A percentile compares a stretch with the other conserved stretches of the same genome.
Conservation (phyloP, 345 rosid genomes). For the Mercurialis annua region DNA sequence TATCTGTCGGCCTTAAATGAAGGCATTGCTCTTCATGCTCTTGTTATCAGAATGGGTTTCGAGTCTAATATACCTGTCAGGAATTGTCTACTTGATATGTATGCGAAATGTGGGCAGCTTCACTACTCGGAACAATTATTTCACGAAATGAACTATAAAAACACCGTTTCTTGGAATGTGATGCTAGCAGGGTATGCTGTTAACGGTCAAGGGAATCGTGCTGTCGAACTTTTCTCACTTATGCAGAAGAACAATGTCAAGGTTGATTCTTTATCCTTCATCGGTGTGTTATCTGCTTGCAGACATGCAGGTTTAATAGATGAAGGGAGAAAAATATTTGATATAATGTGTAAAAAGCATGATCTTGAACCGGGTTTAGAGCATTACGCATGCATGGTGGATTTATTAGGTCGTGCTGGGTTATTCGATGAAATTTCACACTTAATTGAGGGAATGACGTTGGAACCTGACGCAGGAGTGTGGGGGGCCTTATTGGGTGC, state of each 20-base stretch:
- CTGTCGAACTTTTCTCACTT: slow-evolving; percentile 44
- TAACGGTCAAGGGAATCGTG: slow-evolving; percentile 49
- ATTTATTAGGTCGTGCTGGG: slow-evolving; percentile 60
- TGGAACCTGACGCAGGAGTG: slow-evolving; percentile 52
- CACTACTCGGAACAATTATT: slow-evolving; percentile 38
- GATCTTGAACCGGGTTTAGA: slow-evolving; percentile 34
- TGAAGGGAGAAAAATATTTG: slow-evolving; percentile 47
- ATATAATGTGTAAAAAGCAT: slow-evolving; percentile 39
- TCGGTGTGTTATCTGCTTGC: slow-evolving; percentile 58
- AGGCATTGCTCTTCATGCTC: slow-evolving; percentile 54
- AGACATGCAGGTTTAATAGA: slow-evolving; percentile 57
- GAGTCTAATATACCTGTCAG: slow-evolving; percentile 30
- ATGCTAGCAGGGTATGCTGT: slow-evolving; percentile 54
- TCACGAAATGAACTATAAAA: slow-evolving; percentile 42
- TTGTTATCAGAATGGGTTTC: slow-evolving; percentile 40
- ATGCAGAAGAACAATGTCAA: slow-evolving; percentile 41
- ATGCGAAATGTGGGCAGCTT: slow-evolving; percentile 60
- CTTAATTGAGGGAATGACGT: slow-evolving; percentile 44
- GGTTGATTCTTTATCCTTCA: slow-evolving; percentile 41
- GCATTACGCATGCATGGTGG: slow-evolving; percentile 64
- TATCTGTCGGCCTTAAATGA: slow-evolving; percentile 36
- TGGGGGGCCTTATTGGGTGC: slow-evolving; percentile 64
- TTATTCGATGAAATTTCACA: slow-evolving; percentile 42
- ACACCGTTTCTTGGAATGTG: slow-evolving; percentile 52
- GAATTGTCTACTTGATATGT: slow-evolving; percentile 61